Conservation (phyloP, 108 stramenopile species). For the Schizochytrium sp. region DNA sequence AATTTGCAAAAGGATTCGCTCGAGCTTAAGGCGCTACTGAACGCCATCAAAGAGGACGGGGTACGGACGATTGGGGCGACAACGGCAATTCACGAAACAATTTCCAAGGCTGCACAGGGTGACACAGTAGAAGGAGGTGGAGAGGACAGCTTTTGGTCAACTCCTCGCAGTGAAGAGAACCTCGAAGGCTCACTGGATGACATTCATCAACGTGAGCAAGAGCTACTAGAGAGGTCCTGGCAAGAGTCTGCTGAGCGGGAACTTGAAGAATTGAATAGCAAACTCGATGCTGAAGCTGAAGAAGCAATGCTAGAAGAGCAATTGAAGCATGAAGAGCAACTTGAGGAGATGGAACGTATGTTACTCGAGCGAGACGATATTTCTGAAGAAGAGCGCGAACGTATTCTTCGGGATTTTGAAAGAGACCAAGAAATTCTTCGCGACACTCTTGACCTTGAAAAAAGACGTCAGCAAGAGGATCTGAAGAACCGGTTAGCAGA, state of each 20-base stretch:
- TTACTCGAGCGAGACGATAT: not conserved
- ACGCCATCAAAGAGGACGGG: slow-evolving; percentile 65
- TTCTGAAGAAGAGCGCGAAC: slow-evolving; percentile 54
- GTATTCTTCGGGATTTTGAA: not conserved
- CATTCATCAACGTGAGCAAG: not conserved
- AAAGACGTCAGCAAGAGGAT: slow-evolving; percentile 40
- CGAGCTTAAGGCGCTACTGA: slow-evolving; percentile 71
- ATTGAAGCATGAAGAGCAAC: slow-evolving; percentile 35
- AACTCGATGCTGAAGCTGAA: not conserved
- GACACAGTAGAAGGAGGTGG: not conserved
- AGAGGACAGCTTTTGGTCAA: not conserved
- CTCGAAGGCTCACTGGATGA: not conserved
- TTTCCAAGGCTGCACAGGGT: not conserved
- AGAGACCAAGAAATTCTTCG: slow-evolving; percentile 20
- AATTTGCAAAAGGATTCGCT: slow-evolving; percentile 69
- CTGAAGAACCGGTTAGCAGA: slow-evolving; percentile 30
- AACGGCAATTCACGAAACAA: not conserved
- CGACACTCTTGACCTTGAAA: not conserved
- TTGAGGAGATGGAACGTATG: slow-evolving; percentile 16
- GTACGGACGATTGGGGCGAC: not conserved
- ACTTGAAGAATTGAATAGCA: slow-evolving; percentile 1
- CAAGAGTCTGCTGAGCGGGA: not conserved
- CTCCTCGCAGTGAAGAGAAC: not conserved
- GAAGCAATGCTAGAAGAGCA: slow-evolving; percentile 53
- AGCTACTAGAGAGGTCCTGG: slow-evolving; percentile 18